Conservation (phyloP, 331 rosid genomes). For the Arachis monticola region DNA sequence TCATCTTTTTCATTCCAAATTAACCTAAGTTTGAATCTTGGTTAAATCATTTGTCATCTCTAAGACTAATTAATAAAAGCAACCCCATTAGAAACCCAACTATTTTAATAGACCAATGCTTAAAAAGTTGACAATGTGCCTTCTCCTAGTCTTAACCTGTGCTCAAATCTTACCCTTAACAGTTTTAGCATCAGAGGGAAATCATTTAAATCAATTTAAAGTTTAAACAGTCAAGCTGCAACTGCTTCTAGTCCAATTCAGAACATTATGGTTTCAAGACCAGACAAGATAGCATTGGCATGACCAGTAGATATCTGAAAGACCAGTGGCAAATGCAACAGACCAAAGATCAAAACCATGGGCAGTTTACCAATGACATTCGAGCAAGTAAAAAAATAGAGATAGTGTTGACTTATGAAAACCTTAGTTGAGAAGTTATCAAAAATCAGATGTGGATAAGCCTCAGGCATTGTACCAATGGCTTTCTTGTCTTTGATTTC, state of each 20-base stretch:
- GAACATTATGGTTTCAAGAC: neutral
- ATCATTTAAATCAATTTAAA: no score
- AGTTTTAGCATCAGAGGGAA: no score
- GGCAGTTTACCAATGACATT: constrained; percentile 14
- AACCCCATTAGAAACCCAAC: no score
- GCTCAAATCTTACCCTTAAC: no score
- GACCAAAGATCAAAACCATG: constrained; percentile 5
- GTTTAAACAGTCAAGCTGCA: neutral
- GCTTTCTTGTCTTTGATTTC: constrained; percentile 83
- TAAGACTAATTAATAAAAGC: neutral
- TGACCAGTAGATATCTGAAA: neutral
- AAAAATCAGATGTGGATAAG: constrained; percentile 81
- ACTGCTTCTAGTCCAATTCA: neutral
- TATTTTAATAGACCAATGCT: neutral
- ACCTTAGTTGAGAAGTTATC: constrained; percentile 90
- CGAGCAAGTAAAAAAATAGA: neutral
- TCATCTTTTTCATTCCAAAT: neutral
- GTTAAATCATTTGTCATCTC: neutral
- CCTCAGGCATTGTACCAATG: constrained; percentile 93
- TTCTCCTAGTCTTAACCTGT: no score
- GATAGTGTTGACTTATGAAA: constrained; percentile 29
- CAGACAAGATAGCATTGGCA: neutral
- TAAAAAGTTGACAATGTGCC: no score
- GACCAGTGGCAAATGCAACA: constrained; percentile 4
- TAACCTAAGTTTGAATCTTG: no score